Evolutionary conservation across 2,329 filamentous ascomycete species (phyloP), one percentile per base, ranked within the genome.

Genomic region (Penicillium sp.): DNA sequence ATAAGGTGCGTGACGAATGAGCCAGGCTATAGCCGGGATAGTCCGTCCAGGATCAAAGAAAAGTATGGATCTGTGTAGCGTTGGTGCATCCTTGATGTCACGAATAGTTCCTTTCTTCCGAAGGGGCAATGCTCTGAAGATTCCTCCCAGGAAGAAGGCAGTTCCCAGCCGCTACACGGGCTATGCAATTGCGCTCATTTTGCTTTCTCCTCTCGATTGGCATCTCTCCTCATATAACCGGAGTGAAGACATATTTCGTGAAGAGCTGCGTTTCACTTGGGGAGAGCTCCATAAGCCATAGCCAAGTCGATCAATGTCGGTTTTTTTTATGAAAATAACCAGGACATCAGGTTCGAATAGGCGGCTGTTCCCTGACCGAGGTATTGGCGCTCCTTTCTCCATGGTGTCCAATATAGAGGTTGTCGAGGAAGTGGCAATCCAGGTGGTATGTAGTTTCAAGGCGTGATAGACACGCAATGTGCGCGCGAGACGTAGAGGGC

Each of bases 21-120:
- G 38, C 46, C 54, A 55, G 52, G 58, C 34, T 53, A 42, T 25
- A 45, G 30, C 55, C 53, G 46, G 57, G 58, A 58, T 60, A 29
- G 33, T 46, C 53, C 50, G 50, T 45, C 49, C 52, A 61, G 52
- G 49, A 39, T 25, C 47, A 28, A 55, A 61, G 60, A 41, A 54
- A 53, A 40, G 47, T 52, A 50, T 45, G 57, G 41, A 49, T 55
- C 41, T 58, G 57, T 60, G 57, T 60, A 58, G 53, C 58, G 31
- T 39, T 60, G 46, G 31, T 46, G 34, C 34, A 13, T 19, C 41
- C 33, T 50, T 42, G 41, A 43, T 16, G 46, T 41, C 40, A 52
- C 55, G 37, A 55, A 39, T 53, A 50, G 54, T 49, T 48, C 37
- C 54, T 59, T 57, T 49, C 51, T 60, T 54, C 57, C 58, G 57